A percentile compares a stretch with the other conserved stretches of the same genome.
phyloP scores from a whole-genome alignment of 805 yeast genomes.

The Zygoascus ofunaensis region DNA sequence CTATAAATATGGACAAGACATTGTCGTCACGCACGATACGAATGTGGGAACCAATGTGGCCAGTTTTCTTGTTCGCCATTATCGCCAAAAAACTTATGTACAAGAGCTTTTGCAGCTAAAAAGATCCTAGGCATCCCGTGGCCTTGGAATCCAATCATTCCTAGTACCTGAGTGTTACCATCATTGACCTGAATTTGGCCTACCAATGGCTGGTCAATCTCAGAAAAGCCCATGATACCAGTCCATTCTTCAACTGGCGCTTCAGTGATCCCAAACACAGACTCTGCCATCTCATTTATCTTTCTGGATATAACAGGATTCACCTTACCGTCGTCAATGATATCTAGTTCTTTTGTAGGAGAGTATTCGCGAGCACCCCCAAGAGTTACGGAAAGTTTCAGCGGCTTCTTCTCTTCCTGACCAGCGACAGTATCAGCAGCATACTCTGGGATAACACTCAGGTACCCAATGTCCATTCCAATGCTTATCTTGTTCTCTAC shows the following conservation, averaged over 20 bases:
- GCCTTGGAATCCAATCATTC: conserved; percentile 40
- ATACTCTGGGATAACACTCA: conserved; percentile 11
- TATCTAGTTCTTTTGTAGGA: conserved; percentile 9
- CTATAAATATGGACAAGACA: no score
- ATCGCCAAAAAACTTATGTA: conserved; percentile 5
- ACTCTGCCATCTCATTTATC: conserved; percentile 4
- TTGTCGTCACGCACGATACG: no score
- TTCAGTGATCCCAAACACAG: conserved; percentile 6
- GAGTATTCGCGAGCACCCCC: conserved; percentile 15
- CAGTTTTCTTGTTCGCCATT: conserved; percentile 7
- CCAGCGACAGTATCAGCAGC: no score
- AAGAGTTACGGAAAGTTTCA: conserved; percentile 8
- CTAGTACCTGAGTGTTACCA: not conserved
- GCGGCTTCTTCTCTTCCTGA: not conserved
- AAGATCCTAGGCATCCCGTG: conserved; percentile 45
- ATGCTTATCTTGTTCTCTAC: conserved; percentile 6
- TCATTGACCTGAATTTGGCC: conserved; percentile 24
- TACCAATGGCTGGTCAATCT: conserved; percentile 30
- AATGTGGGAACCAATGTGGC: conserved; percentile 15
- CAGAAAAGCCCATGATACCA: conserved; percentile 42
- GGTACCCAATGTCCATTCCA: conserved; percentile 14
- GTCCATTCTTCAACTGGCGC: conserved; percentile 31
- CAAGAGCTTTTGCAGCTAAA: conserved; percentile 34
- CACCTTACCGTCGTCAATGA: conserved; percentile 11
- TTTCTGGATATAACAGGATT: conserved; percentile 3